These are phyloP conservation scores for Triticum turgidum DNA, from an alignment of 176 grass and related monocot species.

Conservation along the genomic window DNA sequence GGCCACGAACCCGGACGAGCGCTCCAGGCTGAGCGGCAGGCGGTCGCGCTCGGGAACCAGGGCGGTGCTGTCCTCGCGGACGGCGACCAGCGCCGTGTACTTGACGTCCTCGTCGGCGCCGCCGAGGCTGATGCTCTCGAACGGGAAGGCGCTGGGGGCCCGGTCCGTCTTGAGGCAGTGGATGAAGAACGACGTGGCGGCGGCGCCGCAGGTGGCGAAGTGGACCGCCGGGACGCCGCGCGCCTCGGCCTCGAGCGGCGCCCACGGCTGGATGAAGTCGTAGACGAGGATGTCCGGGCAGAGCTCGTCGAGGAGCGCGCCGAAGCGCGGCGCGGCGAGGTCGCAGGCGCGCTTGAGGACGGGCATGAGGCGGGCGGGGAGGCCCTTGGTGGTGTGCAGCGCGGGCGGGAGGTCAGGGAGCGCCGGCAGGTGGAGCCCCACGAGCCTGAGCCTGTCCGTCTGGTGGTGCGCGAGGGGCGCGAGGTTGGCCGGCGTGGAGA, in stretches of 20 bases:
- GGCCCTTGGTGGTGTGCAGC: slow-evolving; percentile 74
- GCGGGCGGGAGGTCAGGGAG: slow-evolving; percentile 41
- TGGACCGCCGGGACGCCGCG: slow-evolving; percentile 48
- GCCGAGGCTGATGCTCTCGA: slow-evolving; percentile 45
- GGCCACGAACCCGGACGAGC: slow-evolving; percentile 52
- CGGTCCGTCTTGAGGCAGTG: slow-evolving; percentile 23
- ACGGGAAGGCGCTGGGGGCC: slow-evolving; percentile 43
- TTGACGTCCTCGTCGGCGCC: slow-evolving; percentile 23
- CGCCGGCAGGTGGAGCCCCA: slow-evolving; percentile 54
- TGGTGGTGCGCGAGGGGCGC: slow-evolving; percentile 33
- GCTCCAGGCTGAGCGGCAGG: slow-evolving; percentile 36
- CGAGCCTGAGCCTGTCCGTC: slow-evolving; percentile 26
- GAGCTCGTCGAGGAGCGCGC: slow-evolving; percentile 48
- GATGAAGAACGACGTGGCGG: slow-evolving; percentile 44
- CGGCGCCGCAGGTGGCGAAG: slow-evolving; percentile 50
- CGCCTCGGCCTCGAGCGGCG: slow-evolving; percentile 37
- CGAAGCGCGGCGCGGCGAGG: slow-evolving; percentile 54
- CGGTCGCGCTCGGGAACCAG: slow-evolving; percentile 42
- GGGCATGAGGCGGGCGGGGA: slow-evolving; percentile 64
- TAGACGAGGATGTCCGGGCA: slow-evolving; percentile 62
- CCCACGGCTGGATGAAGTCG: slow-evolving; percentile 87
- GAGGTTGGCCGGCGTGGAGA: slow-evolving; percentile 70
- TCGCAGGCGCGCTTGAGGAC: slow-evolving; percentile 67
- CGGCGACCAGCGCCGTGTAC: slow-evolving; percentile 29
- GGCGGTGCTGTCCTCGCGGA: neutral